Base-by-base conservation (phyloP, 306 rosid species). In the Begonia loranthoides region DNA sequence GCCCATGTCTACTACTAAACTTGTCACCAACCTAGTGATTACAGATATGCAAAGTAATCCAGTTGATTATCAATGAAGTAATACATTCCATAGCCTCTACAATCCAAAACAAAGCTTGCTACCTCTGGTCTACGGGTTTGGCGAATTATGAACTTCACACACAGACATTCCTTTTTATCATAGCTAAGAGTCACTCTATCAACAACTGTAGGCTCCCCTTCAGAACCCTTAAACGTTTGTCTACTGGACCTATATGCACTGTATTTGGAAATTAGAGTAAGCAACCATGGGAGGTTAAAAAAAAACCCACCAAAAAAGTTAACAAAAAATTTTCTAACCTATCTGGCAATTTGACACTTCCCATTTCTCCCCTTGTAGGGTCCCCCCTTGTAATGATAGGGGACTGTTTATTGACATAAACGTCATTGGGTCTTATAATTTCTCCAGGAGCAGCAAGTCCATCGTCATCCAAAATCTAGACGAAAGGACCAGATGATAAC, bases 41-140 rank as follows among this genome's bases (percentile, higher is more conserved):
- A 62, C 10, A 64, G 57, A 36, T 41, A 67, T 51, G 51, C 22
- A 67, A 19, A 56, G 6, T 28, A 7, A 28, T 28, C 36, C 9
- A 4, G 36, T 8, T 28, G 36, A 28, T 28, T 28, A 28, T 28
- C 7, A 28, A 28, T 28, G 36, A 28, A 28, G 36, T 28, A 28
- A 28, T 5, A 7, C 36, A 3, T 28, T 28, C 36, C 36, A 28
- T 7, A 28, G 3, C 36, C 36, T 28, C 4, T 28, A 2, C 36
- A 28, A 28, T 28, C 9, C 0, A 63, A 15, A 51, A n/a, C 13
- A 64, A 24, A 68, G 45, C 49, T 17, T 41, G 45, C 47, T 55
- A 87, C 96, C 95, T 90, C 97, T 33, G 97, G 97, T 62, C 97
- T 78, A 41, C 97, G 87, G 58, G 95, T 90, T 65, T 90, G 95